These are phyloP conservation scores for Rhododendron vialii DNA, from an alignment of 148 eudicot species.

Conservation along the genomic window DNA sequence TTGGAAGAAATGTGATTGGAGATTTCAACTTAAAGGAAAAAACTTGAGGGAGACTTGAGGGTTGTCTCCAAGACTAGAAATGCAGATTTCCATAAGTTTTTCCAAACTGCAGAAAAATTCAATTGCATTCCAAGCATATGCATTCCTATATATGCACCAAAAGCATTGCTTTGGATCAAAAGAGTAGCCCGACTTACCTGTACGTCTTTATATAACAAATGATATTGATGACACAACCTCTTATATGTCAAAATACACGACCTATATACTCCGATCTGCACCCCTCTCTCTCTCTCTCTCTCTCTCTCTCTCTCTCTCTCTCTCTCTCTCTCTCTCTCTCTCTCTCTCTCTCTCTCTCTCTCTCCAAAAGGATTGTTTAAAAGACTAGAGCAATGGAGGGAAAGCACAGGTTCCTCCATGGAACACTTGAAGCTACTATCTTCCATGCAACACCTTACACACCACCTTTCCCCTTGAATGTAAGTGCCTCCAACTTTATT, in stretches of 20 bases:
- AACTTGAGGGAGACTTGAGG: constrained; percentile 19
- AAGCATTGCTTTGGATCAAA: neutral
- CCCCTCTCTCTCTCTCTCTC: neutral
- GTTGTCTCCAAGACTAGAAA: constrained; percentile 50
- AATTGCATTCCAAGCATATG: constrained; percentile 27
- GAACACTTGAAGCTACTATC: constrained; percentile 83
- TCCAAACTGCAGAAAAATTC: constrained; percentile 22
- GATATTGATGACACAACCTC: constrained; percentile 5
- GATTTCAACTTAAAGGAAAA: constrained; percentile 60
- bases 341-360: constrained; percentile 6
- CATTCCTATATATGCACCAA: neutral
- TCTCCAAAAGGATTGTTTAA: neutral
- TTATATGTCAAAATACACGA: neutral
- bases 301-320: neutral
- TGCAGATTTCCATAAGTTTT: constrained; percentile 40
- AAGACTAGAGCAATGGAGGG: constrained; percentile 34
- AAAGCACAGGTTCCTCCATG: constrained; percentile 58
- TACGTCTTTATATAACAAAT: constrained; percentile 4
- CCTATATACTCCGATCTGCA: neutral
- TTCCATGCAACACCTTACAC: constrained; percentile 63
- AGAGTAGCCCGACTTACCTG: neutral
- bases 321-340: constrained; percentile 1
- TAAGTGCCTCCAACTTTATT: constrained; percentile 25
- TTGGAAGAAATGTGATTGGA: neutral
- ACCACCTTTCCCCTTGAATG: constrained; percentile 50